Evolutionary conservation across 257 asterid genomes (phyloP).

Genomic region (Forsythia viridissima): DNA sequence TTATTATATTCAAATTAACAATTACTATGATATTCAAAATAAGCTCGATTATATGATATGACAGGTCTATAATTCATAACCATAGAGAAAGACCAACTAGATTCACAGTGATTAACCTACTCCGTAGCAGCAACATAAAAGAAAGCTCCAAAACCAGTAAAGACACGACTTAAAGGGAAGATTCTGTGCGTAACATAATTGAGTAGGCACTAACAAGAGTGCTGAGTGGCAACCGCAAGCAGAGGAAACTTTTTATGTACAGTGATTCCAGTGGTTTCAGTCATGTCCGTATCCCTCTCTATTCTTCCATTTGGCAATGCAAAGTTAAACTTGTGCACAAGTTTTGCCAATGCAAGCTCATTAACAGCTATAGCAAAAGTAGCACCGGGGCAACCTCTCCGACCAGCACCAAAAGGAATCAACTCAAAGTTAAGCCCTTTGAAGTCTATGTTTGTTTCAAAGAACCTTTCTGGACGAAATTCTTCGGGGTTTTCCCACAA

Average conservation of each 20-base stretch:
- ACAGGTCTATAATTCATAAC: too few species aligned
- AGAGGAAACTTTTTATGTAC: slow-evolving; percentile 35
- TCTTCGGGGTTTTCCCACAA: slow-evolving; percentile 45
- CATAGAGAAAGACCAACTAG: not conserved
- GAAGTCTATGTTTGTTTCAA: slow-evolving; percentile 14
- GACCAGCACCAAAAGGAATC: slow-evolving; percentile 40
- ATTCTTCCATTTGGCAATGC: slow-evolving; percentile 22
- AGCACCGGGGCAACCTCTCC: slow-evolving; percentile 44
- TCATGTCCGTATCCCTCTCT: slow-evolving; percentile 27
- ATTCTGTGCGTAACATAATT: not conserved
- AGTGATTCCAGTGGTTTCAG: slow-evolving; percentile 29
- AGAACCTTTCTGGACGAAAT: slow-evolving; percentile 47
- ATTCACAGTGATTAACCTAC: not conserved
- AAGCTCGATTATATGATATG: too few species aligned
- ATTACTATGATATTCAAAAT: too few species aligned
- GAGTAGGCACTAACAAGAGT: not conserved
- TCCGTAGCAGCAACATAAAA: not conserved
- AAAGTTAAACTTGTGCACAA: slow-evolving; percentile 33
- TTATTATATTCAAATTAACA: too few species aligned
- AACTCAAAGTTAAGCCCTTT: slow-evolving; percentile 36
- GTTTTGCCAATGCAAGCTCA: slow-evolving; percentile 39
- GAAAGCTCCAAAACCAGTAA: not conserved
- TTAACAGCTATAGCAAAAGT: slow-evolving; percentile 24
- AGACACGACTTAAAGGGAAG: not conserved
- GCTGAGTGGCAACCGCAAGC: slow-evolving; percentile 21